Conservation (phyloP, 305 asterid species). For the Fraxinus latifolia region DNA sequence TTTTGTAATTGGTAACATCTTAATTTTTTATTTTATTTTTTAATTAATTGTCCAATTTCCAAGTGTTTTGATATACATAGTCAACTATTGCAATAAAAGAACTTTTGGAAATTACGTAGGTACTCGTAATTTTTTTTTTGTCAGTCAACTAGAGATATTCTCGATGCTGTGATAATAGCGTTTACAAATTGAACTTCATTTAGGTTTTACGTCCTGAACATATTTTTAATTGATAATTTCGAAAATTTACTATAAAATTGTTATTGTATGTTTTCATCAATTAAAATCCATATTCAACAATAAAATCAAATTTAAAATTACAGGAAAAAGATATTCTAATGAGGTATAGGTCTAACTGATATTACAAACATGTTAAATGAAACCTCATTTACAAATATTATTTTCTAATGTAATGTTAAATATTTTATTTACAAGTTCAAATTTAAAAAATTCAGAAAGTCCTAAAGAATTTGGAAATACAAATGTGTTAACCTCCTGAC, state of each 20-base stretch:
- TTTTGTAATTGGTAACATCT: not conserved
- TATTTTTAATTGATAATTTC: not conserved
- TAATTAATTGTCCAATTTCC: not conserved
- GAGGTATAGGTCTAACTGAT: not conserved
- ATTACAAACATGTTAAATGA: not conserved
- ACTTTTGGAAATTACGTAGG: not conserved
- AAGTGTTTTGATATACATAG: not conserved
- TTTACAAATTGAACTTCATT: not conserved
- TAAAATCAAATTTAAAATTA: not conserved
- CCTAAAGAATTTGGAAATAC: not conserved
- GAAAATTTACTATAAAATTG: not conserved
- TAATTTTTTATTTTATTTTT: no score
- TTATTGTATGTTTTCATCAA: not conserved
- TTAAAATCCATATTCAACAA: not conserved
- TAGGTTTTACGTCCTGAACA: not conserved
- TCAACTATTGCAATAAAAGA: not conserved
- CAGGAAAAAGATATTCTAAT: not conserved
- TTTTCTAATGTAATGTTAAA: not conserved
- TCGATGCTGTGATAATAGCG: not conserved
- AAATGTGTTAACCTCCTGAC: not conserved
- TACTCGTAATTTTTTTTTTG: no score
- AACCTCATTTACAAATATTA: not conserved
- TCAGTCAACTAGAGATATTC: not conserved
- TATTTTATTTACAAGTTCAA: not conserved
- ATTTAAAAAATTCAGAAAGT: not conserved